phyloP scores from a whole-genome alignment of 2,329 filamentous ascomycete species.

The Microthyrium microscopicum region DNA sequence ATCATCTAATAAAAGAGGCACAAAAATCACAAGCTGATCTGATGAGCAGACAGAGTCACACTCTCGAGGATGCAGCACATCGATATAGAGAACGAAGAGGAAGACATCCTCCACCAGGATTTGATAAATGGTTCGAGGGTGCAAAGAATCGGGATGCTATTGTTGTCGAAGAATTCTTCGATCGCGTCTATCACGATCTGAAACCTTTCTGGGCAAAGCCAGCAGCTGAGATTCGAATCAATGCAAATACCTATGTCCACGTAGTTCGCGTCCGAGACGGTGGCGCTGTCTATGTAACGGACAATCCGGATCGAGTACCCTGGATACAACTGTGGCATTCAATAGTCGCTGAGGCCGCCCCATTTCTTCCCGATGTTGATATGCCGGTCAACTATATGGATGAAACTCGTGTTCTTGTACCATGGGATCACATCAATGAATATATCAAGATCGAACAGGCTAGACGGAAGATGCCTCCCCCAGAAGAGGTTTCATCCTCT shows the following conservation, averaged over 20 bases:
- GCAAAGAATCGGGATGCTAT: constrained; percentile 25
- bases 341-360: constrained; percentile 12
- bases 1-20: constrained; percentile 3
- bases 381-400: constrained; percentile 10
- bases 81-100: constrained; percentile 28
- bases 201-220: constrained; percentile 32
- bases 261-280: constrained; percentile 26
- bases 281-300: constrained; percentile 16
- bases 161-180: constrained; percentile 33
- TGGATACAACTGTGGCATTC: constrained; percentile 27
- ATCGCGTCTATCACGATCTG: constrained; percentile 33
- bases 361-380: constrained; percentile 10
- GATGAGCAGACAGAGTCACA: constrained; percentile 1
- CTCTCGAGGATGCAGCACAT: constrained; percentile 20
- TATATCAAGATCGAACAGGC: constrained; percentile 19
- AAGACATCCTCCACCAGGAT: constrained; percentile 33
- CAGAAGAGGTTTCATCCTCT: constrained; percentile 15
- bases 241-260: constrained; percentile 22
- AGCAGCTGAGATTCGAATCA: constrained; percentile 24
- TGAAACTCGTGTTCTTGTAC: constrained; percentile 9
- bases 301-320: constrained; percentile 13
- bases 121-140: constrained; percentile 31
- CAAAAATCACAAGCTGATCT: neutral
- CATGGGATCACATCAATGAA: constrained; percentile 13
- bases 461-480: constrained; percentile 15